phyloP scores from a whole-genome alignment of 345 rosid species.

The Jatropha curcas region DNA sequence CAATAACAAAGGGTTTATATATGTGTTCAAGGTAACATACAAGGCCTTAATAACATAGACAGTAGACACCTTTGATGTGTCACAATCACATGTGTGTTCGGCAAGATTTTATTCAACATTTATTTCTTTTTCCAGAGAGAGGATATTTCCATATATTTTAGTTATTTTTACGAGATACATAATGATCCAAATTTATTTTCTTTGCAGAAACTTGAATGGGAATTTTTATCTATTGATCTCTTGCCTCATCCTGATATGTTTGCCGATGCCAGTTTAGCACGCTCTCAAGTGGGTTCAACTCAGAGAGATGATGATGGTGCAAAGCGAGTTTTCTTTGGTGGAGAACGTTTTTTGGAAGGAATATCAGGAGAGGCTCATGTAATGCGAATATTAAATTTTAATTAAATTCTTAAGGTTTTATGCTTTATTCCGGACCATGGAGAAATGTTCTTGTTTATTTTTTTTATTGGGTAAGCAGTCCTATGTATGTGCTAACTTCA shows the following conservation, averaged over 20 bases:
- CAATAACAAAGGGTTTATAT: conserved; percentile 67
- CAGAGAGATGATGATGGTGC: conserved; percentile 98
- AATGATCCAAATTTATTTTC: conserved; percentile 35
- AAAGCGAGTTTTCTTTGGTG: conserved; percentile 97
- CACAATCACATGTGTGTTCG: not conserved
- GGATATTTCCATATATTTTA: not conserved
- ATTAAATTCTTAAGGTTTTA: conserved; percentile 24
- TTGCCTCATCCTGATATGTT: conserved; percentile 99
- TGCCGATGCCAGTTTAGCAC: conserved; percentile 79
- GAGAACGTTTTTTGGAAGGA: conserved; percentile 96
- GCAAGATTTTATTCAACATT: not conserved
- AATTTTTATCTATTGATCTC: conserved; percentile 92
- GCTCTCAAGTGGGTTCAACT: conserved; percentile 55
- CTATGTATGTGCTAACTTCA: conserved; percentile 21
- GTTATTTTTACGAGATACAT: conserved; percentile 13
- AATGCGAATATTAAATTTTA: conserved; percentile 34
- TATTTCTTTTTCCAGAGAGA: not conserved
- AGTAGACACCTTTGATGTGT: not conserved
- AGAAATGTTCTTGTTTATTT: conserved; percentile 16
- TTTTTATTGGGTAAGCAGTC: not conserved
- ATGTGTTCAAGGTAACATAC: conserved; percentile 79
- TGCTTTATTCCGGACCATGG: conserved; percentile 8
- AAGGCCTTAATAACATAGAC: not conserved
- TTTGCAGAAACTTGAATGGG: conserved; percentile 97
- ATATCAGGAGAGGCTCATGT: conserved; percentile 96